Evolutionary conservation across 257 asterid genomes (phyloP).

Genomic region (Striga asiatica): DNA sequence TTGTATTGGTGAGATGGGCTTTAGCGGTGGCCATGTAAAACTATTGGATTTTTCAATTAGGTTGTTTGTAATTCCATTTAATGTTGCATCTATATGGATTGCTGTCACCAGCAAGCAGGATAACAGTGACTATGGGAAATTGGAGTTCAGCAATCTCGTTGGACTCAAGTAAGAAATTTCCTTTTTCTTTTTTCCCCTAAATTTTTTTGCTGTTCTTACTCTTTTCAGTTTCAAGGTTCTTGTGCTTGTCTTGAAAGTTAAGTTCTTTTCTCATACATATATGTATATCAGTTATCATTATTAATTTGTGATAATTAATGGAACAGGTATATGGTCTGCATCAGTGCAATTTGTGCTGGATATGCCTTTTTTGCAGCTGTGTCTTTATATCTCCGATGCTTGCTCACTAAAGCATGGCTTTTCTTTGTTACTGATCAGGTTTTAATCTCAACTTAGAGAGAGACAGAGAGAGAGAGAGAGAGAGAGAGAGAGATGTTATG

Average conservation of each 20-base stretch:
- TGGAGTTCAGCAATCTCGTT: conserved; percentile 43
- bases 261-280: background rate
- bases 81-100: conserved; percentile 64
- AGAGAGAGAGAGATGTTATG: background rate
- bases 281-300: background rate
- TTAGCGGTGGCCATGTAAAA: conserved; percentile 26
- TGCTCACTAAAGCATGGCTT: conserved; percentile 58
- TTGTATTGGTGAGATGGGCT: conserved; percentile 25
- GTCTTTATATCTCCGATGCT: conserved; percentile 40
- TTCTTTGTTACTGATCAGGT: conserved; percentile 88
- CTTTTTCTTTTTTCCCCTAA: background rate
- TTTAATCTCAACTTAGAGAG: background rate
- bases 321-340: conserved; percentile 64
- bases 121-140: conserved; percentile 42
- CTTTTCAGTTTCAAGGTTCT: background rate
- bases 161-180: conserved; percentile 49
- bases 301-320: background rate
- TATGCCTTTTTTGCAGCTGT: conserved; percentile 66
- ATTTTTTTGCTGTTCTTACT: too few species aligned
- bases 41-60: conserved; percentile 55
- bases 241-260: background rate
- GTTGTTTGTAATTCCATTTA: conserved; percentile 50
- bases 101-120: conserved; percentile 37
- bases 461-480: too few species aligned
- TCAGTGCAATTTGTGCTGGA: conserved; percentile 52